phyloP scores from a whole-genome alignment of 495 filamentous ascomycete species.

The Tuber aestivum region DNA sequence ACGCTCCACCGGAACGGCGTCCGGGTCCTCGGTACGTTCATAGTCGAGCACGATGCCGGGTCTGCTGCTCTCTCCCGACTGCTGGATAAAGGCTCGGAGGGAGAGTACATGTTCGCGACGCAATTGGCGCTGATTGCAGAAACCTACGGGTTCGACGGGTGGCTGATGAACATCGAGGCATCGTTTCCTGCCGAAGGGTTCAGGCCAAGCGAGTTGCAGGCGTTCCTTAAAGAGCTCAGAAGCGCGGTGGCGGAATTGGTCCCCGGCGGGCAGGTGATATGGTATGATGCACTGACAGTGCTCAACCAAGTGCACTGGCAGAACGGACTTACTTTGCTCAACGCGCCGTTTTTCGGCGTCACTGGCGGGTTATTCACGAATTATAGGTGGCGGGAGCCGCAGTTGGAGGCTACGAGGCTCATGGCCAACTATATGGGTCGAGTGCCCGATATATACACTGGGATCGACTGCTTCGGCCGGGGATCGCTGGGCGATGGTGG shows the following conservation, averaged over 20 bases:
- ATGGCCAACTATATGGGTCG: conserved; percentile 35
- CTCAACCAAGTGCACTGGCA: conserved; percentile 46
- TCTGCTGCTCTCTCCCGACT: conserved; percentile 40
- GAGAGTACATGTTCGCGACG: conserved; percentile 42
- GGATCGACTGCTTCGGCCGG: conserved; percentile 44
- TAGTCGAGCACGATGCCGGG: conserved; percentile 44
- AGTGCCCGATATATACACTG: conserved; percentile 40
- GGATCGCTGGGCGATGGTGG: conserved; percentile 31
- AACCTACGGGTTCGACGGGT: conserved; percentile 49
- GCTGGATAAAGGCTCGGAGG: conserved; percentile 38
- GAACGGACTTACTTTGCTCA: conserved; percentile 45
- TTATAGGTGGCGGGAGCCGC: conserved; percentile 44
- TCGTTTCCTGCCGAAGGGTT: conserved; percentile 40
- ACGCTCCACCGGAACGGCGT: conserved; percentile 48
- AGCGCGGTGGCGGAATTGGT: conserved; percentile 40
- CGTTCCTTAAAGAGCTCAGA: conserved; percentile 42
- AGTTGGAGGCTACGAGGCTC: conserved; percentile 30
- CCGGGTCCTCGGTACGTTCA: conserved; percentile 46
- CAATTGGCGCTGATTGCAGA: conserved; percentile 44
- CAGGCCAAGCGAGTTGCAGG: conserved; percentile 22
- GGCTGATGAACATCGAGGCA: conserved; percentile 49
- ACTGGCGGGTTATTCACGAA: conserved; percentile 46
- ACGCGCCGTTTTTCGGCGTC: conserved; percentile 41
- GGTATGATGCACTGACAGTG: conserved; percentile 47
- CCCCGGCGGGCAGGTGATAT: conserved; percentile 42